Percentiles rank a stretch among this genome's conserved stretches.
Evolutionary conservation across 1,284 basidiomycete species (phyloP).

Genomic region (Leccinum pallidistipes): DNA sequence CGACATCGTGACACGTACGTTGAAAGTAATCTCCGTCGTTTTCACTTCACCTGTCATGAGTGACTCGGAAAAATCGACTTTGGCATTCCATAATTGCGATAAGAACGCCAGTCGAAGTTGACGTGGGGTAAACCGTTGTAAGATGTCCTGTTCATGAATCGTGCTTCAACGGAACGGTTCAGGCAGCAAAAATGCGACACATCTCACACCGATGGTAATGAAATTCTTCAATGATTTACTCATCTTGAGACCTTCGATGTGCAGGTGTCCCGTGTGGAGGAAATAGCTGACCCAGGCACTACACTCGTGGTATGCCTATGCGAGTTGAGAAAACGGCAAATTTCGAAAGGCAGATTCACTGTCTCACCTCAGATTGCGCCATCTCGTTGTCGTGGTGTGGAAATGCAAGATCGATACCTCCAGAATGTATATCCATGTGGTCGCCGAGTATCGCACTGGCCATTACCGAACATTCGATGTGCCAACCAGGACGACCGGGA

Average conservation of each 20-base stretch:
- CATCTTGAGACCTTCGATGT: constrained; percentile 99
- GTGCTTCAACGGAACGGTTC: constrained; percentile 8
- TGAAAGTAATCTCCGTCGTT: constrained; percentile 83
- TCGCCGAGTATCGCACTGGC: constrained; percentile 90
- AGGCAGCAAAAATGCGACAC: constrained; percentile 1
- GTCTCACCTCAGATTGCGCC: constrained; percentile 88
- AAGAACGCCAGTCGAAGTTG: constrained; percentile 96
- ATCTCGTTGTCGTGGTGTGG: constrained; percentile 99
- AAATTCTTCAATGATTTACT: constrained; percentile 99
- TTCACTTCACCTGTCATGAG: constrained; percentile 89
- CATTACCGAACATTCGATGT: constrained; percentile 99
- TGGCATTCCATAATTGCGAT: constrained; percentile 88
- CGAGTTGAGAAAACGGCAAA: constrained; percentile 12
- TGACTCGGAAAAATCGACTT: constrained; percentile 93
- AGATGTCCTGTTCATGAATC: constrained; percentile 69
- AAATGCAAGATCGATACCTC: constrained; percentile 96
- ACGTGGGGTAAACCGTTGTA: constrained; percentile 81
- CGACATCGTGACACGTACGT: constrained; percentile 52
- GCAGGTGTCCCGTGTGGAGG: constrained; percentile 96
- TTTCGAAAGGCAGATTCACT: constrained; percentile 8
- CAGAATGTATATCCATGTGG: constrained; percentile 97
- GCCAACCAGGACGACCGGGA: constrained; percentile 96
- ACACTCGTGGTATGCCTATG: constrained; percentile 89
- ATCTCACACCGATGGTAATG: constrained; percentile 93
- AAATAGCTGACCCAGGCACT: constrained; percentile 99